phyloP scores from a whole-genome alignment of 2,329 filamentous ascomycete genomes.

The Fusarium dlaminii region DNA sequence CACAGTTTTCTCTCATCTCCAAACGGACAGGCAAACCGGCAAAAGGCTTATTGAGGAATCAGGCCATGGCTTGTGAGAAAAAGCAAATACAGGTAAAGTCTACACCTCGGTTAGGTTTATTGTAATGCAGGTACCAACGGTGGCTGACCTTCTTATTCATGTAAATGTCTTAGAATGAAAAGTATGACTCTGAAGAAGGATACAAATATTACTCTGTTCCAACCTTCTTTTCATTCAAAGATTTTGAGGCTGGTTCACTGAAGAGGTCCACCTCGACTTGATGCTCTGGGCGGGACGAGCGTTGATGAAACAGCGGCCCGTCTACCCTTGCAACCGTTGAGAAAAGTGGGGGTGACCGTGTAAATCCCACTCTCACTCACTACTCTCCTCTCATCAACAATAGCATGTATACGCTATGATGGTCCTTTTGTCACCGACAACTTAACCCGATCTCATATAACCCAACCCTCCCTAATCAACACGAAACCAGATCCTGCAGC shows the following conservation, averaged over 20 bases:
- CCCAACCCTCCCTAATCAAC: not conserved
- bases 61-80: constrained; percentile 30
- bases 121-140: constrained; percentile 19
- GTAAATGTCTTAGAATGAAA: not conserved
- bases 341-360: not conserved
- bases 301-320: constrained; percentile 24
- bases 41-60: constrained; percentile 9
- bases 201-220: not conserved
- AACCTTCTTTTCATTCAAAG: not conserved
- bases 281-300: not conserved
- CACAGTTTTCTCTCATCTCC: constrained; percentile 20
- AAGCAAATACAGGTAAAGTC: constrained; percentile 25
- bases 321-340: not conserved
- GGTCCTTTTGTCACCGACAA: not conserved
- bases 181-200: not conserved
- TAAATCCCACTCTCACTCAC: not conserved
- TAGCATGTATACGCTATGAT: not conserved
- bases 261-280: not conserved
- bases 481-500: not conserved
- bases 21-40: not conserved
- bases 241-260: not conserved
- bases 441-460: not conserved
- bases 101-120: not conserved
- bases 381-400: not conserved
- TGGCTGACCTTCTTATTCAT: not conserved